Evolutionary conservation across 805 yeast genomes (phyloP).

Genomic region (Novakomyces olei): DNA sequence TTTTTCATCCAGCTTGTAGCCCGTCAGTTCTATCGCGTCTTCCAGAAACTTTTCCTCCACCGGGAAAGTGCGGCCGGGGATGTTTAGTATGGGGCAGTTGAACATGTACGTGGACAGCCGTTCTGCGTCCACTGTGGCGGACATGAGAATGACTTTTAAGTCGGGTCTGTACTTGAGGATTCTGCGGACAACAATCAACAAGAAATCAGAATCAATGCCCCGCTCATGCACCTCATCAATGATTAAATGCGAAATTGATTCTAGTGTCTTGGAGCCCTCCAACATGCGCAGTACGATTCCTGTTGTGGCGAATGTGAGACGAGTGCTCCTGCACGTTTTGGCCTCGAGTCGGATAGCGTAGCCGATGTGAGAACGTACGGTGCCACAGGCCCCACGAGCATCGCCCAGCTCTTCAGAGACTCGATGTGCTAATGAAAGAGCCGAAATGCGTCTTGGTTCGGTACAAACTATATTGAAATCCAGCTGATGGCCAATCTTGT

Average conservation of each 20-base stretch:
- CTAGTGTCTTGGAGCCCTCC: constrained; percentile 46
- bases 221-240: constrained; percentile 97
- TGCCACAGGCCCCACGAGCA: constrained; percentile 44
- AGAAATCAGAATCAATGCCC: constrained; percentile 71
- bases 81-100: not conserved
- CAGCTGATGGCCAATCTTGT: not conserved
- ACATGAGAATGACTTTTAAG: constrained; percentile 65
- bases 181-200: constrained; percentile 69
- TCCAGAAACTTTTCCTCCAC: constrained; percentile 53
- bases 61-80: constrained; percentile 30
- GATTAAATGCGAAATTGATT: constrained; percentile 49
- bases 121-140: constrained; percentile 89
- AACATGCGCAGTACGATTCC: constrained; percentile 91
- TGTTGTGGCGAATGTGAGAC: constrained; percentile 72
- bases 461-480: constrained; percentile 73
- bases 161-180: constrained; percentile 31
- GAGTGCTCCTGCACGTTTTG: constrained; percentile 34
- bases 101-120: constrained; percentile 57
- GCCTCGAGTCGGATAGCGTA: constrained; percentile 84
- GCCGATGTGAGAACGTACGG: constrained; percentile 27
- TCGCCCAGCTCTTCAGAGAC: constrained; percentile 78
- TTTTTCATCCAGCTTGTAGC: too few species aligned
- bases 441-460: constrained; percentile 95
- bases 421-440: constrained; percentile 77
- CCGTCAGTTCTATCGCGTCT: constrained; percentile 93